Evolutionary conservation across 768 basidiomycete genomes (phyloP), one percentile per base, ranked within the genome.

Genomic region (Gyrodon lividus): DNA sequence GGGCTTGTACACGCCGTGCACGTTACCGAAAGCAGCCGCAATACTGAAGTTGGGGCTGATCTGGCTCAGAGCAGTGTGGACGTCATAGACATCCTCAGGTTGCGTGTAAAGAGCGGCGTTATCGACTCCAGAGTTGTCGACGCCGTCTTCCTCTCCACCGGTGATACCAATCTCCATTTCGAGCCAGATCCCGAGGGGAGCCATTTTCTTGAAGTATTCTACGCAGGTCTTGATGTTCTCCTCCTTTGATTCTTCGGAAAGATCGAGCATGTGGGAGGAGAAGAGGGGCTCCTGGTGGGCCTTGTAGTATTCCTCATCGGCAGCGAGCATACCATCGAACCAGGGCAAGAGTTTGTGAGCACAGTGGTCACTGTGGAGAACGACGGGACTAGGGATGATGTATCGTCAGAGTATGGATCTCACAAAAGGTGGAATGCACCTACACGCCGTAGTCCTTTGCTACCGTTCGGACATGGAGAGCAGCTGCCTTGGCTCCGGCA

Each of bases 161-260:
- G 97, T 99, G 74, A 99, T 98, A 66, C 97, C 97, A 70, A 99
- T 99, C 75, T 99, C 97, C 97, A 99, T 99, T 82, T 99, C 97
- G 70, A 99, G 92, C 92, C 92, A 99, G 55, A 92, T 74, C 46
- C 90, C 88, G 65, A 98, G 71, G 55, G 87, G 83, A 3, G 90
- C 89, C 93, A 98, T 89, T 67, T 92, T 91, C 74, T 86, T 80
- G 74, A 98, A 96, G 81, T 99, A 99, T 68, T 92, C 82, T 52
- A 77, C 92, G 71, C 97, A 98, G 47, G 78, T 92, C 38, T 79
- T 86, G 68, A 98, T 99, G 79, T 98, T 99, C 64, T 97, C 80
- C 55, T 93, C 95, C 65, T 91, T 89, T 63, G 87, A 60, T 66
- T 91, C 87, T 65, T 98, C 96, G 37, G 94, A 97, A 59, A 98